Conservation (phyloP, 148 eudicot species). For the Vaccinium myrtillus region DNA sequence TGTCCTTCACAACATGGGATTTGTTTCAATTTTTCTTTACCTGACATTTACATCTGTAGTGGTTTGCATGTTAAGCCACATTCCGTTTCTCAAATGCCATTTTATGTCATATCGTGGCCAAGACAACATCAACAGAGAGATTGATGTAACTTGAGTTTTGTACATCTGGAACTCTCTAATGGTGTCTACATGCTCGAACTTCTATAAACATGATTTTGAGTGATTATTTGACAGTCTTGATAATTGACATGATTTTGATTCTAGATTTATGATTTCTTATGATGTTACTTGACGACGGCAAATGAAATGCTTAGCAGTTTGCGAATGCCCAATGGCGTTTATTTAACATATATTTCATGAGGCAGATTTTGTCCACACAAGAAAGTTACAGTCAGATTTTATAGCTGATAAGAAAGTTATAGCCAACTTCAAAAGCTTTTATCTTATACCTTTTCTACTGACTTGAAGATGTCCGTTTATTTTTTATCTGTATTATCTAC, state of each 20-base stretch:
- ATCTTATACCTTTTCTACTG: background rate
- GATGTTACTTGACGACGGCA: background rate
- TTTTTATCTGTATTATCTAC: conserved; percentile 20
- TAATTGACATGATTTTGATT: background rate
- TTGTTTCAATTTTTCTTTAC: background rate
- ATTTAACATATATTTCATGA: background rate
- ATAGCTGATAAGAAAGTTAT: background rate
- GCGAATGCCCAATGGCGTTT: background rate
- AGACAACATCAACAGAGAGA: background rate
- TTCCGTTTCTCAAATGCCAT: background rate
- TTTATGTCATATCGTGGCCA: background rate
- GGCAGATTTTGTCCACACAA: background rate
- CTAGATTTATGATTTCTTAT: background rate
- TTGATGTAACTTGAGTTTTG: background rate
- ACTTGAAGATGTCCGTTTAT: conserved; percentile 9
- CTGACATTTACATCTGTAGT: background rate
- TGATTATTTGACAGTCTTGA: background rate
- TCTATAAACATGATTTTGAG: background rate
- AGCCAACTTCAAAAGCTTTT: background rate
- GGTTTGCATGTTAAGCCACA: conserved; percentile 4
- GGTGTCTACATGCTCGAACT: background rate
- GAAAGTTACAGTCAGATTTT: background rate
- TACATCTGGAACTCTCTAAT: background rate
- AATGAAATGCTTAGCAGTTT: background rate
- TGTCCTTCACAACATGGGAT: background rate